Base-by-base conservation (phyloP, 805 yeast genomes). In the Zygoascus ofunaensis region DNA sequence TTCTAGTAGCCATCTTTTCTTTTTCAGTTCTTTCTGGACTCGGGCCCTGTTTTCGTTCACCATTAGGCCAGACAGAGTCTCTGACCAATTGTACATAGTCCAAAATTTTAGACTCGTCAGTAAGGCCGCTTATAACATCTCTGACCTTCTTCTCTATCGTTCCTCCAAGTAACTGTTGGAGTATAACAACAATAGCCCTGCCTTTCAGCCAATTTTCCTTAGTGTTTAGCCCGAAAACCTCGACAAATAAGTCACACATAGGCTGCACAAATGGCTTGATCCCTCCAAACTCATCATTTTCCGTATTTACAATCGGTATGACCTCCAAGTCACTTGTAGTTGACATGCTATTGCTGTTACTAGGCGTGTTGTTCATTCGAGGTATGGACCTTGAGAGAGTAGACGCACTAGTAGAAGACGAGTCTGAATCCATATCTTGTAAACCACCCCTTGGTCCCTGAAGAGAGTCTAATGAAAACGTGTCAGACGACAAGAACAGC, bases 151-250 rank as follows among this genome's bases (percentile, higher is more conserved):
- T 80, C 56, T 89, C 96, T 42, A 89, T 80, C 0, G 96, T 82
- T 2, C 90, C 83, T 0, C 97, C 97, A 33, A 89, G 70, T 1
- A 89, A 61, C 58, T 87, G 95, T 60, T 87, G 96, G 43, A 89
- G 64, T 3, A 89, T 76, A 4, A 87, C 78, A 33, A 87, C 71
- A 5, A 87, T 69, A 0, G 96, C 95, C 37, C 87, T 69, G 0
- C 95, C 97, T 43, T 95, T 67, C 1, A 89, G 62, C 94, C 95
- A 86, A 39, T 78, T 76, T 39, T 77, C 78, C 1, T 83, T 71
- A 39, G 67, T 70, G 43, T 77, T 74, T 19, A 85, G 61, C 24
- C 83, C 77, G 61, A 89, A 89, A 1, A 87, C 56, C 0, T 81
- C 68, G 17, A 85, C 72, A 42, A 87, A 71, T 8, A 86, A 58